Evolutionary conservation across 176 grass and related monocot species (phyloP), one percentile per base, ranked within the genome.

Genomic region (Oryza longistaminata): DNA sequence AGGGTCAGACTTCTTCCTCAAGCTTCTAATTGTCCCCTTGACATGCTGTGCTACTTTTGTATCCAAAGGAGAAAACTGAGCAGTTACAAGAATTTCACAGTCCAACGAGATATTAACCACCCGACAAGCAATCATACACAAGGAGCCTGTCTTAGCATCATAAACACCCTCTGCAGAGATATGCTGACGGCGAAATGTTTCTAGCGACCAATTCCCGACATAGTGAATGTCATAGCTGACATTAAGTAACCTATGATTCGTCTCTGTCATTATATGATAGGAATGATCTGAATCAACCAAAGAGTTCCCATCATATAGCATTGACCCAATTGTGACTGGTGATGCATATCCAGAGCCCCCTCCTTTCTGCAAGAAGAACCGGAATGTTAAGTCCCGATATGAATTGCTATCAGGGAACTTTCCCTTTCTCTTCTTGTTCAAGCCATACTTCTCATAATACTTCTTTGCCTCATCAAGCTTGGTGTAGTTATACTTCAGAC

Each of bases 121-220:
- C 49, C 87, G 80, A 81, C 95, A 98, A 3, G 89, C 95, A 0
- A 93, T 67, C 89, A 98, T 76, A 81, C 89, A 98, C 73, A 98
- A 79, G 50, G 85, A 91, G 9, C 95, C 93, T 2, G 88, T 88
- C 74, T 81, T 33, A 26, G 91, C 61, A 67, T 98, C 88, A 82
- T 98, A 98, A 65, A 92, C 82, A 84, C 93, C 95, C 87, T 98
- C 95, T 0, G 93, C 91, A 1, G 82, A 85, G 64, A 98, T 90
- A 11, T 86, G 68, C 7, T 81, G 70, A 19, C 66, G 78, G 27
- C 61, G 71, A 77, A 88, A 92, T 70, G 86, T 66, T 70, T 60
- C 86, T 52, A 75, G 55, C 74, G 88, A 88, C 80, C 81, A 75
- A 79, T 74, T 87, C 45, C 83, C 86, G n/a, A 68, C 79, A 79